These are phyloP conservation scores for Yarrowia porcina DNA, from an alignment of 805 yeast species.

Conservation along the genomic window DNA sequence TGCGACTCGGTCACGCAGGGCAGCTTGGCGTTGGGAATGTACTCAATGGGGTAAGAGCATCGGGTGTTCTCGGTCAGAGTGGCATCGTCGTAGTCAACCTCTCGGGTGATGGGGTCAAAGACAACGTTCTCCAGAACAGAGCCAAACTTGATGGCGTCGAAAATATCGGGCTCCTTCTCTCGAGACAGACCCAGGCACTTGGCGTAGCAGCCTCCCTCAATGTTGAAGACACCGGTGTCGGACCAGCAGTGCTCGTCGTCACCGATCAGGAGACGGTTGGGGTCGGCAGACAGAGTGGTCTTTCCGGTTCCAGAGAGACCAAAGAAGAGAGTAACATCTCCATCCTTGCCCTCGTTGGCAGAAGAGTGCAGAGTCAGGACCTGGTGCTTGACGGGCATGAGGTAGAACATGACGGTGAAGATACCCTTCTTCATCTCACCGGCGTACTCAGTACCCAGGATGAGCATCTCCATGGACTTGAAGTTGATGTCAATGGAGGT, in stretches of 20 bases:
- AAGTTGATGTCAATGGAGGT: constrained; percentile 96
- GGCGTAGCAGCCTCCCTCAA: constrained; percentile 99
- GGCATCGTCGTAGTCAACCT: constrained; percentile 79
- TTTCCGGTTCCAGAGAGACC: constrained; percentile 98
- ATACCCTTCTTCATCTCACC: constrained; percentile 99
- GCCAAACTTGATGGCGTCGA: constrained; percentile 91
- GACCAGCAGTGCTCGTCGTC: constrained; percentile 99
- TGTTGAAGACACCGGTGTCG: constrained; percentile 95
- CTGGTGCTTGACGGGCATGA: constrained; percentile 92
- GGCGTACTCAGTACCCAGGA: constrained; percentile 97
- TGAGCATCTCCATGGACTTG: constrained; percentile 98
- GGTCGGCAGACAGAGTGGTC: constrained; percentile 95
- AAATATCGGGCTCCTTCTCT: constrained; percentile 97
- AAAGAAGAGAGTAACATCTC: constrained; percentile 92
- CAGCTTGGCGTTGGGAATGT: constrained; percentile 90
- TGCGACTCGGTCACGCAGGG: constrained; percentile 89
- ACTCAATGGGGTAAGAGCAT: constrained; percentile 97
- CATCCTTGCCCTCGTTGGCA: constrained; percentile 82
- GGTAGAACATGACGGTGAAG: constrained; percentile 97
- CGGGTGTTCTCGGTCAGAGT: constrained; percentile 94
- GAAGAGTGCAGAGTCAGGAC: constrained; percentile 94
- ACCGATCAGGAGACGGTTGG: constrained; percentile 88
- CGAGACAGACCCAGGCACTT: constrained; percentile 85
- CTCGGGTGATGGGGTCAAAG: constrained; percentile 72
- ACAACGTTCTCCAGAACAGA: constrained; percentile 91